These are phyloP conservation scores for Bauhinia variegata DNA, from an alignment of 306 rosid genomes.

Conservation along the genomic window DNA sequence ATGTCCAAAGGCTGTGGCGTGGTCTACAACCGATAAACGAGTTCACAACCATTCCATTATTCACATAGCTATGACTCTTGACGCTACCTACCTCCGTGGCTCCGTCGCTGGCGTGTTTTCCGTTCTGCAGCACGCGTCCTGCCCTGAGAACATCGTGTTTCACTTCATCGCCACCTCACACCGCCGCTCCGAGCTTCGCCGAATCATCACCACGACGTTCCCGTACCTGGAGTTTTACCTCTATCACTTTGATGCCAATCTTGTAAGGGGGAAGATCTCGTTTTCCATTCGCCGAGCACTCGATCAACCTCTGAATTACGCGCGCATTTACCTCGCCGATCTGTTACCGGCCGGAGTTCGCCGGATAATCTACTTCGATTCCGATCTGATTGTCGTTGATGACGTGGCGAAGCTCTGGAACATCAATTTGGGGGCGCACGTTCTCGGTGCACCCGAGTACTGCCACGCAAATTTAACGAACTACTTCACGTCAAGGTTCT, in stretches of 20 bases:
- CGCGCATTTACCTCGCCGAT: conserved; percentile 82
- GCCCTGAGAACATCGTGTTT: conserved; percentile 83
- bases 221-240: conserved; percentile 73
- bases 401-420: conserved; percentile 89
- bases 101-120: conserved; percentile 86
- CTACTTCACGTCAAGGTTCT: conserved; percentile 78
- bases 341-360: conserved; percentile 60
- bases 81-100: conserved; percentile 84
- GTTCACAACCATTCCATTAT: conserved; percentile 54
- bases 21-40: conserved; percentile 37
- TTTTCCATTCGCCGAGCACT: conserved; percentile 80
- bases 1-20: conserved; percentile 43
- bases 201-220: conserved; percentile 64
- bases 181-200: conserved; percentile 64
- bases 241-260: conserved; percentile 73
- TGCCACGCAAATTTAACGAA: conserved; percentile 89
- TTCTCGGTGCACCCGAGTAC: conserved; percentile 86
- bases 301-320: conserved; percentile 92
- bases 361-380: conserved; percentile 85
- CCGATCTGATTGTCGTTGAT: conserved; percentile 83
- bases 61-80: conserved; percentile 91
- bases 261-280: conserved; percentile 81
- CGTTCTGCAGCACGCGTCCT: conserved; percentile 82
- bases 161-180: conserved; percentile 71
- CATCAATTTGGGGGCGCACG: conserved; percentile 61